phyloP scores from a whole-genome alignment of 192 early-diverging fungal species.

The Rhizoclosmatium globosum region DNA sequence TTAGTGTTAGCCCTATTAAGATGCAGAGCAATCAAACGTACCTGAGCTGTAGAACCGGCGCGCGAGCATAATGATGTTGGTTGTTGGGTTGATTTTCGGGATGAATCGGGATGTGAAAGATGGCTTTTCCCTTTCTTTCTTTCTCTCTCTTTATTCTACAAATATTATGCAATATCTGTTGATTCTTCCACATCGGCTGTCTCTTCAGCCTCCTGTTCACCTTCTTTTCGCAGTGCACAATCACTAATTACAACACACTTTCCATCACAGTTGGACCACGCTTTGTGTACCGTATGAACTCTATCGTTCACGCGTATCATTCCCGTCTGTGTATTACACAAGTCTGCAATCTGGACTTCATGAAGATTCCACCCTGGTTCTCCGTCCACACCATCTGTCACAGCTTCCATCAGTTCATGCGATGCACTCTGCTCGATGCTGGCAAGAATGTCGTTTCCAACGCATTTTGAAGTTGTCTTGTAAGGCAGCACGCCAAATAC shows the following conservation, averaged over 20 bases:
- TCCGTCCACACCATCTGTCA: neutral
- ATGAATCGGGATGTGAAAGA: too few relatives aligned
- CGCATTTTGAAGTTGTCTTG: neutral
- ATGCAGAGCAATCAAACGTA: too few relatives aligned
- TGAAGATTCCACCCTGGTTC: neutral
- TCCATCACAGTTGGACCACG: slow-evolving; percentile 7
- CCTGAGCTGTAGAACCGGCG: too few relatives aligned
- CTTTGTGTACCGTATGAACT: neutral
- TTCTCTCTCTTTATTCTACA: too few relatives aligned
- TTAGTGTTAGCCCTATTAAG: too few relatives aligned
- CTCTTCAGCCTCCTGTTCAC: too few relatives aligned
- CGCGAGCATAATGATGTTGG: too few relatives aligned
- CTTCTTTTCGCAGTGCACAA: neutral
- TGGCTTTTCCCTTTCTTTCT: too few relatives aligned
- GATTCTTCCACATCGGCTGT: too few relatives aligned
- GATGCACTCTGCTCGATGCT: slow-evolving; percentile 3
- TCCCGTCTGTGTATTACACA: neutral
- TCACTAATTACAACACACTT: neutral
- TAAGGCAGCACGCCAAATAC: neutral
- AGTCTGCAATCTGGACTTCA: neutral
- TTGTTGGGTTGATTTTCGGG: too few relatives aligned
- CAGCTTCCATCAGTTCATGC: neutral
- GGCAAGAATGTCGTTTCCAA: neutral
- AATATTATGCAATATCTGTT: too few relatives aligned
- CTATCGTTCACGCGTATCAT: neutral